Evolutionary conservation across 169 alveolate species (phyloP).

Genomic region (Plasmodium berghei): DNA sequence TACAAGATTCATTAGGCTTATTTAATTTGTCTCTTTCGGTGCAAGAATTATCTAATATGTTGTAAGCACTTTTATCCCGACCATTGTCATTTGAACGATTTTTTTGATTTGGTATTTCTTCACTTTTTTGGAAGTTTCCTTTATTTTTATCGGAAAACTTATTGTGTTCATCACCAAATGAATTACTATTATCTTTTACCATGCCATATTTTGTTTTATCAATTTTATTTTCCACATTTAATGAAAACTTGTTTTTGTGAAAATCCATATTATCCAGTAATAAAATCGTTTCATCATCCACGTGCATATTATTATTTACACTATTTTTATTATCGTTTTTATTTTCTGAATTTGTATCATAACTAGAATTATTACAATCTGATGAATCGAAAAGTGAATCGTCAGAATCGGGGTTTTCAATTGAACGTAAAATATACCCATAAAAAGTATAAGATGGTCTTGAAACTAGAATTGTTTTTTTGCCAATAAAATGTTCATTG

Average conservation of each 20-base stretch:
- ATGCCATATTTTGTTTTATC: neutral
- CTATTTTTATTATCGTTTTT: neutral
- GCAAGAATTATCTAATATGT: neutral
- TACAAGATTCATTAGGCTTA: neutral
- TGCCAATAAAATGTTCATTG: slow-evolving; percentile 75
- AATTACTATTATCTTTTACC: neutral
- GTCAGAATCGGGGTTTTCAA: neutral
- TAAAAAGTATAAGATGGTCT: slow-evolving; percentile 84
- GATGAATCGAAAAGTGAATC: neutral
- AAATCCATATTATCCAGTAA: slow-evolving; percentile 41
- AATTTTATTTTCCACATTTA: neutral
- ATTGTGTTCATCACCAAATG: slow-evolving; percentile 5
- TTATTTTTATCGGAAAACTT: neutral
- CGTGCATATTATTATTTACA: slow-evolving; percentile 19
- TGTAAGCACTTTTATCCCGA: neutral
- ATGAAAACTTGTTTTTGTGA: slow-evolving; percentile 10
- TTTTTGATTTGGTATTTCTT: neutral
- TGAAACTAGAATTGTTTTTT: slow-evolving; percentile 81
- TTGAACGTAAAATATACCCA: slow-evolving; percentile 60
- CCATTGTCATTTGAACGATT: neutral
- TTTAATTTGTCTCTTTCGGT: neutral
- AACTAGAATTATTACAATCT: slow-evolving; percentile 2
- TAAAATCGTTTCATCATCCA: slow-evolving; percentile 49
- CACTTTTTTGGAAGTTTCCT: neutral
- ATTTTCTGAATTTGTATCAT: neutral